phyloP scores from a whole-genome alignment of 108 stramenopile genomes.

The Cyclotella kingstonii region DNA sequence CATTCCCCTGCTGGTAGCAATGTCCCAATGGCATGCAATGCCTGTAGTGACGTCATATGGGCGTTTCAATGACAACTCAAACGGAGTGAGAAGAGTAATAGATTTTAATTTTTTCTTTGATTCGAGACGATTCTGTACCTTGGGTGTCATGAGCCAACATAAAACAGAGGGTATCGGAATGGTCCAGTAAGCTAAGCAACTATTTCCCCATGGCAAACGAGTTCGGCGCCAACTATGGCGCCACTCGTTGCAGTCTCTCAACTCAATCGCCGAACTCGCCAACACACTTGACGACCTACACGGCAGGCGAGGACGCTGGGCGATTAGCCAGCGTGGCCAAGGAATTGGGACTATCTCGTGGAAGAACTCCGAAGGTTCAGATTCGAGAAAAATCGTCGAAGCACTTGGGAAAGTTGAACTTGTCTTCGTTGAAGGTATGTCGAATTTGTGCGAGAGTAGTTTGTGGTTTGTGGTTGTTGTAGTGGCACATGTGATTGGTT shows the following conservation, averaged over 20 bases:
- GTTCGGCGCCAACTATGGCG: constrained; percentile 5
- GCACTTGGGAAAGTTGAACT: constrained; percentile 9
- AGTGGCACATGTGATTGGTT: not conserved
- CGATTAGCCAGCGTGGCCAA: constrained; percentile 54
- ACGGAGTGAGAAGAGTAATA: too few species aligned
- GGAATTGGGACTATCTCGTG: constrained; percentile 51
- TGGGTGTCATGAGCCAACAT: too few species aligned
- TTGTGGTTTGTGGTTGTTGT: not conserved
- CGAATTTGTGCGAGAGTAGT: not conserved
- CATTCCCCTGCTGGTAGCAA: too few species aligned
- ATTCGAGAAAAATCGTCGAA: constrained; percentile 31
- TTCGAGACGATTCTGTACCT: too few species aligned
- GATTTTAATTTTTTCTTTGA: too few species aligned
- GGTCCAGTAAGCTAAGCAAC: too few species aligned
- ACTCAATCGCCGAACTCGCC: not conserved
- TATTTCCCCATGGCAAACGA: not conserved
- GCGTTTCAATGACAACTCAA: too few species aligned
- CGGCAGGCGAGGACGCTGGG: constrained; percentile 60
- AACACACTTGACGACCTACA: constrained; percentile 45
- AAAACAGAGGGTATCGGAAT: too few species aligned
- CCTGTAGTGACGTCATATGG: too few species aligned
- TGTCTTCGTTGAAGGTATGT: constrained; percentile 13
- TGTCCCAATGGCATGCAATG: too few species aligned
- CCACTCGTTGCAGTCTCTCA: not conserved
- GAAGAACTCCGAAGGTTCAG: constrained; percentile 34